A percentile compares a stretch with the other conserved stretches of the same genome.
These are phyloP conservation scores for Coniella vitis DNA, from an alignment of 2,329 filamentous ascomycete species.

Conservation along the genomic window DNA sequence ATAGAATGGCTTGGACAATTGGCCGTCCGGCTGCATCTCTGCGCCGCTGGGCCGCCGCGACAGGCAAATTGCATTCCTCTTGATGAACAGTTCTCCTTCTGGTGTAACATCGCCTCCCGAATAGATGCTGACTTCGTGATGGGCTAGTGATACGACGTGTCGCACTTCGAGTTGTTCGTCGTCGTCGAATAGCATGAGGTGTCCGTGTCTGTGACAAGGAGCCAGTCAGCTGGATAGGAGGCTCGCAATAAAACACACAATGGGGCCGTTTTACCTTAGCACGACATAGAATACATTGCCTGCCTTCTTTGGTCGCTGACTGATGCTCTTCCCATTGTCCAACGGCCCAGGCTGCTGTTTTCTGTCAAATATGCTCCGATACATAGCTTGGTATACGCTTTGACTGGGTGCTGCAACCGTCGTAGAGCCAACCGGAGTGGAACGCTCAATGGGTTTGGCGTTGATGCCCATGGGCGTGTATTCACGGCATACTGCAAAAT, in stretches of 20 bases:
- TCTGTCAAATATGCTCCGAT: slow-evolving; percentile 88
- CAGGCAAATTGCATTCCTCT: slow-evolving; percentile 81
- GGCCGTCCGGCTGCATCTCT: slow-evolving; percentile 48
- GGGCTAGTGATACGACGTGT: slow-evolving; percentile 87
- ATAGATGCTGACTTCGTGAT: slow-evolving; percentile 80
- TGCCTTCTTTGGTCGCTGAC: slow-evolving; percentile 54
- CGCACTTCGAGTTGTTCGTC: slow-evolving; percentile 91
- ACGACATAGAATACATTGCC: slow-evolving; percentile 93
- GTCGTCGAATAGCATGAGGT: slow-evolving; percentile 96
- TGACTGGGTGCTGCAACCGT: slow-evolving; percentile 75
- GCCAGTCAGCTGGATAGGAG: slow-evolving; percentile 12
- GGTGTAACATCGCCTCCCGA: slow-evolving; percentile 71
- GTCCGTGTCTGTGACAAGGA: slow-evolving; percentile 63
- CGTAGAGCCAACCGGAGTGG: slow-evolving; percentile 68
- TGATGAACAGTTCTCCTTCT: slow-evolving; percentile 93
- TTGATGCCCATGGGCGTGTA: slow-evolving; percentile 89
- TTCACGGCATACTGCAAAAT: slow-evolving; percentile 91
- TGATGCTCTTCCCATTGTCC: slow-evolving; percentile 40
- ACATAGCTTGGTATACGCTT: slow-evolving; percentile 98
- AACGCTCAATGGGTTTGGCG: slow-evolving; percentile 82
- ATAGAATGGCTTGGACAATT: slow-evolving; percentile 74
- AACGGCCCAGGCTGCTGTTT: slow-evolving; percentile 45
- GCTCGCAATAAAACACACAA: background rate
- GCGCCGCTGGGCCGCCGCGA: slow-evolving; percentile 53
- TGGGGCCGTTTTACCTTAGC: slow-evolving; percentile 56